Evolutionary conservation across 306 rosid genomes (phyloP), one percentile per base, ranked within the genome.

Genomic region (Trifolium subterraneum): DNA sequence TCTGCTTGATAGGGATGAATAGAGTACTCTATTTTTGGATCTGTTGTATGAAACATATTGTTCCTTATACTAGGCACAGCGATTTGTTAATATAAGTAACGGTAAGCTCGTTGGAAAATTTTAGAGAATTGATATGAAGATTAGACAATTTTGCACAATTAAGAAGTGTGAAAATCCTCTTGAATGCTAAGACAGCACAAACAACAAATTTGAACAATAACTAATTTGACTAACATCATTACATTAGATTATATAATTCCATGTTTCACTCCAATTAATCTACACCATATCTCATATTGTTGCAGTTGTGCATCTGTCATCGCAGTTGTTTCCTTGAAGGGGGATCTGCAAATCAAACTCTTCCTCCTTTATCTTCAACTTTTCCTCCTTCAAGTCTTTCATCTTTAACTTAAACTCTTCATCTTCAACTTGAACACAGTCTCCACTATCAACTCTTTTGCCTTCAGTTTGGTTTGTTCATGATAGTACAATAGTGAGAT

Each of bases 41-140:
- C 22, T 22, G 52, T 44, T 45, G 33, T 16, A 6, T 33, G 54
- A 59, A 35, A 48, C n/a, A 16, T 44, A 8, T 44, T 29, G 35
- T 67, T 76, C 59, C n/a, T 67, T 67, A 10, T 48, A 39, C 4
- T 16, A 29, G 20, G 77, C 59, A 22, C 25, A 25, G 29, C 14
- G 6, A 42, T 8, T 59, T 2, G 51, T 20, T 51, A 64, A 41
- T 20, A 18, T 11, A 18, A 20, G 19, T 6, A 59, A 51, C 39
- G 14, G 3, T 29, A 59, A 29, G 41, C 41, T 27, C 22, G 14
- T 29, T 29, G 6, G 13, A 9, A 60, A 29, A 20, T 60, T 60
- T 60, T 12, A 15, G 42, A 60, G 2, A 15, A 15, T 60, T 60
- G 42, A 60, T 29, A 60, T 14, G 33, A 54, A 0, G 16, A 60